A percentile compares a stretch with the other conserved stretches of the same genome.
These are phyloP conservation scores for Pythium dissimile DNA, from an alignment of 352 stramenopile genomes.

Conservation along the genomic window DNA sequence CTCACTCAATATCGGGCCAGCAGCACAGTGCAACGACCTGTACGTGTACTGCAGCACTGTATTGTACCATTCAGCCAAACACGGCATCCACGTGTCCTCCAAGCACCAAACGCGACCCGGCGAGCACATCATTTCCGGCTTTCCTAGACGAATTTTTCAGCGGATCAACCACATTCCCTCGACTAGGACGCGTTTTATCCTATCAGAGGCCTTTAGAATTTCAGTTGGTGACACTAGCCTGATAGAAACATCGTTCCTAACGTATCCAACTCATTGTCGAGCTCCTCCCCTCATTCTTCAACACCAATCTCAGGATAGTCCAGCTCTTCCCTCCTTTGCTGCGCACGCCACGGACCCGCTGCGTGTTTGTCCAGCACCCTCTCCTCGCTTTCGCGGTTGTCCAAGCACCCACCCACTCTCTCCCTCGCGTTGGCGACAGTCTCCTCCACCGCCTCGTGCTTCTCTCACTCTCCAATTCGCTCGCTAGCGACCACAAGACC, in stretches of 20 bases:
- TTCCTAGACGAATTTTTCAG: conserved; percentile 12
- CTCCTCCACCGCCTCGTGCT: neutral
- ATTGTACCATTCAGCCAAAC: neutral
- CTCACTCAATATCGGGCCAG: too few relatives aligned
- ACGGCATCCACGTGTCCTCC: neutral
- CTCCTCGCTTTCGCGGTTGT: neutral
- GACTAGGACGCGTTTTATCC: too few relatives aligned
- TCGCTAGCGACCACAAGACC: conserved; percentile 2
- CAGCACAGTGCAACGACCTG: too few relatives aligned
- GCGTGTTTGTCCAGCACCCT: too few relatives aligned
- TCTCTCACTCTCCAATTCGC: conserved; percentile 22
- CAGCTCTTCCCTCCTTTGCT: neutral
- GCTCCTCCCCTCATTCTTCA: neutral
- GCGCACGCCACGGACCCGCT: neutral
- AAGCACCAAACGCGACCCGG: neutral
- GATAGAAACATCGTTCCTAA: conserved; percentile 6
- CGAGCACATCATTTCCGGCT: neutral
- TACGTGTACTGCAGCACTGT: neutral
- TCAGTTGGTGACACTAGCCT: conserved; percentile 4
- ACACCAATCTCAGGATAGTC: neutral
- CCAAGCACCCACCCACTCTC: neutral
- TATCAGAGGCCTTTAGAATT: neutral
- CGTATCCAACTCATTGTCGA: neutral
- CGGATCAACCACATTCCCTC: neutral
- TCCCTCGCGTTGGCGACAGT: too few relatives aligned